Percentiles rank a stretch among this genome's conserved stretches.
Evolutionary conservation across 805 yeast genomes (phyloP).

Genomic region (Myxozyma nipponensis): DNA sequence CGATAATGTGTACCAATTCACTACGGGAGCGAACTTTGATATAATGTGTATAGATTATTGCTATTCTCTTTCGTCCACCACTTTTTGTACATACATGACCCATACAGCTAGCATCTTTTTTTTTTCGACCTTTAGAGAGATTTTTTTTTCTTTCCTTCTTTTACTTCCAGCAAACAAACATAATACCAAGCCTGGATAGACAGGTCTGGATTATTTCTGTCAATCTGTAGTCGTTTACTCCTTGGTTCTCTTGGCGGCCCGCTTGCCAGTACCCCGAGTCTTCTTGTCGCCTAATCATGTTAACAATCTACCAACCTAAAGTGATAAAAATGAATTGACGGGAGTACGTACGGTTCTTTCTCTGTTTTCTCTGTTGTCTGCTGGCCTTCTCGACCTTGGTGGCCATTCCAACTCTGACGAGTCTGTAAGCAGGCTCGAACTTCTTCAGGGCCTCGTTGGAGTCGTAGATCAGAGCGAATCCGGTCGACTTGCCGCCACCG

Average conservation of each 20-base stretch:
- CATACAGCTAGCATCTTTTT: too few species aligned
- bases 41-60: too few species aligned
- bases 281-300: conserved; percentile 74
- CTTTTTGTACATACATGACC: too few species aligned
- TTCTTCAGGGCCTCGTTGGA: conserved; percentile 95
- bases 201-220: too few species aligned
- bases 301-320: conserved; percentile 29
- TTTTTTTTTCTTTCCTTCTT: background rate
- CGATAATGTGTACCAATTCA: too few species aligned
- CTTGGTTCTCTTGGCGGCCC: conserved; percentile 65
- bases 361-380: conserved; percentile 99
- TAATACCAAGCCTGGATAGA: too few species aligned
- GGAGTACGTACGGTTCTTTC: conserved; percentile 75
- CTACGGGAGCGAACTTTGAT: too few species aligned
- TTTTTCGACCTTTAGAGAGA: too few species aligned
- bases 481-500: conserved; percentile 99
- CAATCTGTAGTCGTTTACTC: conserved; percentile 24
- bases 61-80: too few species aligned
- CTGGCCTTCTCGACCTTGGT: conserved; percentile 94
- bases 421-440: conserved; percentile 99
- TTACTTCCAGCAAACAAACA: background rate
- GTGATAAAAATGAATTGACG: background rate
- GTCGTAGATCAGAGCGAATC: conserved; percentile 99
- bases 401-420: conserved; percentile 98
- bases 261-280: conserved; percentile 96